phyloP scores from a whole-genome alignment of 768 basidiomycete species.

The Boletus sp. region DNA sequence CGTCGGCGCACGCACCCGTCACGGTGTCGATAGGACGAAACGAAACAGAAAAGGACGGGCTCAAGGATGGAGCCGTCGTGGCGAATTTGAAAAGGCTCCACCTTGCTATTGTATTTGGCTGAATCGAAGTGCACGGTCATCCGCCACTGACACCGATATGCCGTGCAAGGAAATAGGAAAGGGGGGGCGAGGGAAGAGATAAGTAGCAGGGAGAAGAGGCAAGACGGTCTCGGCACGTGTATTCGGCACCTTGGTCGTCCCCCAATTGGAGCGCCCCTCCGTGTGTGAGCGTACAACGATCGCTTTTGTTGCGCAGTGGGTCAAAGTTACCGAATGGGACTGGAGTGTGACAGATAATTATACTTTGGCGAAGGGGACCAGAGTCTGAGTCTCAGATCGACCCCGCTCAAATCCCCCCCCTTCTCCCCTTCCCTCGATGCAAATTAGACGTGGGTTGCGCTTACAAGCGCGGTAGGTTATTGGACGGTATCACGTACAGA shows the following conservation, averaged over 20 bases:
- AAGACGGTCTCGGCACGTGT: neutral
- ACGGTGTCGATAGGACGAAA: no score
- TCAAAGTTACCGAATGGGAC: constrained; percentile 22
- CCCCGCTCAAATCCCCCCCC: constrained; percentile 4
- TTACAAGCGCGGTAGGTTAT: neutral
- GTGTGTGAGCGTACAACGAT: neutral
- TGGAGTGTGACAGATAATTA: constrained; percentile 3
- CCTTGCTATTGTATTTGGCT: neutral
- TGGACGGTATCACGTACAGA: constrained; percentile 13
- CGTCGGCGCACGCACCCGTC: no score
- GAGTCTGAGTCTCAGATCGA: constrained; percentile 6
- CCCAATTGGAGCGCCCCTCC: constrained; percentile 4
- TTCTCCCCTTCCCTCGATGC: neutral
- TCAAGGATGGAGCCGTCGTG: no score
- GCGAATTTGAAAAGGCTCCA: neutral
- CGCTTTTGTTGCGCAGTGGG: neutral
- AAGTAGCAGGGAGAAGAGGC: neutral
- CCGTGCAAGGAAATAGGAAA: no score
- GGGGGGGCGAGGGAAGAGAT: neutral
- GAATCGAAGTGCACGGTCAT: neutral
- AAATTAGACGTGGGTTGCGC: constrained; percentile 15
- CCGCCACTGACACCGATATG: neutral
- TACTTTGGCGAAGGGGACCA: constrained; percentile 3
- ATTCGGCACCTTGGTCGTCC: constrained; percentile 10
- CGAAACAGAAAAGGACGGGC: no score